Percentiles rank a stretch among this genome's conserved stretches.
These are phyloP conservation scores for Fusarium sp. DNA, from an alignment of 2,329 filamentous ascomycete species.

Conservation along the genomic window DNA sequence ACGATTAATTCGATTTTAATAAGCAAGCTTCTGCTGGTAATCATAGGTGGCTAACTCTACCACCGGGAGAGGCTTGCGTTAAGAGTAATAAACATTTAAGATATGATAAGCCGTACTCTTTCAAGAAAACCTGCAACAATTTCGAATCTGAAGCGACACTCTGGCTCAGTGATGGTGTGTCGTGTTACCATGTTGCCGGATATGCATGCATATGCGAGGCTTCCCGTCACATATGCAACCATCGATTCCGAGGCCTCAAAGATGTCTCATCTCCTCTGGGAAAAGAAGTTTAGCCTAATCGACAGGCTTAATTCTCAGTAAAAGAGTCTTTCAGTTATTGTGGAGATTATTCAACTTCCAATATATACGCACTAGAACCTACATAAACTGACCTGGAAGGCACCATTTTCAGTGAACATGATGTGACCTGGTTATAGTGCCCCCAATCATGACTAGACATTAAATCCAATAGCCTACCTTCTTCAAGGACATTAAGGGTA, in stretches of 20 bases:
- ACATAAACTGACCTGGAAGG: background rate
- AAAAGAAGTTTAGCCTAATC: background rate
- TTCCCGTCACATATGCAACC: background rate
- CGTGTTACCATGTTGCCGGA: slow-evolving; percentile 11
- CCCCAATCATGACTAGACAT: background rate
- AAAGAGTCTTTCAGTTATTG: background rate
- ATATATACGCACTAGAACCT: too few species aligned
- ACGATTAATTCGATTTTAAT: background rate
- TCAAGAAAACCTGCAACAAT: too few species aligned
- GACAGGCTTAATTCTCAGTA: background rate
- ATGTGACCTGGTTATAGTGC: slow-evolving; percentile 4
- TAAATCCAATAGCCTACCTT: background rate
- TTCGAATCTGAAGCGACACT: background rate
- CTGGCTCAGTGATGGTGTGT: slow-evolving; percentile 6
- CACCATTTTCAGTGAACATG: slow-evolving; percentile 21
- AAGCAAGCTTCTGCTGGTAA: background rate
- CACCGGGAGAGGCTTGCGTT: background rate
- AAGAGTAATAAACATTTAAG: background rate
- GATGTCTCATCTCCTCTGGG: background rate
- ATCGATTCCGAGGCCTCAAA: background rate
- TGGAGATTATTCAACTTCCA: background rate
- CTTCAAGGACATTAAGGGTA: background rate
- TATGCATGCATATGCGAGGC: slow-evolving; percentile 23
- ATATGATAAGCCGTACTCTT: background rate
- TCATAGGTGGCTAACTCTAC: background rate